Evolutionary conservation across 257 asterid species (phyloP).

Genomic region (Mentha longifolia): DNA sequence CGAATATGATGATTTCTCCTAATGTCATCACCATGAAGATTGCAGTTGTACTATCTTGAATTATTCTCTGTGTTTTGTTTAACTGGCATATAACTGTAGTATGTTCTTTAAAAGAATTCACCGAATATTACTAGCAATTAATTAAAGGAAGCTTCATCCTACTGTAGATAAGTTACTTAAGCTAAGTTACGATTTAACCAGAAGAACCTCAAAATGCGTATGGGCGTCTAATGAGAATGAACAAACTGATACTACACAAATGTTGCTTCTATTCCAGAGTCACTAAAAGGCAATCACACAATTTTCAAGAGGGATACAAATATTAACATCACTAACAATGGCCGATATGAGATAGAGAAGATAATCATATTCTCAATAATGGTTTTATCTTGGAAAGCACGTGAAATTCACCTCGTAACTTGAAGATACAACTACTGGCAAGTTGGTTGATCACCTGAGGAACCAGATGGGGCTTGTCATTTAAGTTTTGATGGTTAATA

Average conservation of each 20-base stretch:
- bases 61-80: no score
- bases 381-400: not conserved
- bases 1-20: not conserved
- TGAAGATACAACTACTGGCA: conserved; percentile 9
- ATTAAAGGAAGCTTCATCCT: no score
- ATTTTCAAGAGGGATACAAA: no score
- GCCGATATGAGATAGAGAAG: conserved; percentile 1
- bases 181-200: not conserved
- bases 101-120: no score
- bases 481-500: conserved; percentile 23
- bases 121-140: no score
- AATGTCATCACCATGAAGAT: not conserved
- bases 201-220: not conserved
- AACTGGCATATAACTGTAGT: no score
- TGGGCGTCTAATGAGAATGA: not conserved
- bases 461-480: not conserved
- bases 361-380: not conserved
- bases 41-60: no score
- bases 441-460: not conserved
- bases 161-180: no score
- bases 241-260: not conserved
- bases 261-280: no score
- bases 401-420: not conserved
- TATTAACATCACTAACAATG: not conserved
- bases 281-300: no score